Percentiles rank a stretch among this genome's conserved stretches.
These are phyloP conservation scores for Nephelium lappaceum DNA, from an alignment of 345 rosid species.

Conservation along the genomic window DNA sequence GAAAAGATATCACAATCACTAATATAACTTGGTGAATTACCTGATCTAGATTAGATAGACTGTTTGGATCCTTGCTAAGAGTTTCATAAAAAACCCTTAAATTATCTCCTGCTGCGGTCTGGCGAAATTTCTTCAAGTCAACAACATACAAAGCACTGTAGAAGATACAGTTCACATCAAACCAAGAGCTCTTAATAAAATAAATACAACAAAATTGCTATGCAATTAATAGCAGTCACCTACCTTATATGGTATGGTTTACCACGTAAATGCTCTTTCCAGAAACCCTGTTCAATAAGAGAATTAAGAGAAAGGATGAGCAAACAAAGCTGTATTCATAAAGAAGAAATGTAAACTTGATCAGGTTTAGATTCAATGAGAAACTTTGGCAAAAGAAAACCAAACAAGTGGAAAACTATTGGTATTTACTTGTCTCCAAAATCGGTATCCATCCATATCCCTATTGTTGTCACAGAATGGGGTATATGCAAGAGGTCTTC, in stretches of 20 bases:
- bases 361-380: slow-evolving; percentile 2
- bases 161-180: slow-evolving; percentile 27
- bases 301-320: background rate
- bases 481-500: slow-evolving; percentile 98
- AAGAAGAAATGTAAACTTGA: background rate
- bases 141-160: slow-evolving; percentile 95
- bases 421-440: slow-evolving; percentile 85
- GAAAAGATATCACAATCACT: background rate
- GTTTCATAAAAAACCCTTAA: slow-evolving; percentile 95
- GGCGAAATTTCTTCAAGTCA: slow-evolving; percentile 90
- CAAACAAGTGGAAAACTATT: background rate
- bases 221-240: slow-evolving; percentile 25
- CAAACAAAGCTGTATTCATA: slow-evolving; percentile 13
- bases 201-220: background rate
- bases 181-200: slow-evolving; percentile 14
- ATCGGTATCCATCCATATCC: slow-evolving; percentile 98
- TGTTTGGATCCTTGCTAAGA: slow-evolving; percentile 99
- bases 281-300: slow-evolving; percentile 70
- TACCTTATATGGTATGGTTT: slow-evolving; percentile 96
- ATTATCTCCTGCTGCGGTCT: slow-evolving; percentile 98
- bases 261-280: slow-evolving; percentile 97
- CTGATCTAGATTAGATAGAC: slow-evolving; percentile 96
- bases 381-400: background rate
- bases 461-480: slow-evolving; percentile 97
- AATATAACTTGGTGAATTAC: slow-evolving; percentile 31